Percentiles rank a stretch among this genome's conserved stretches.
Conservation (phyloP, 192 early-diverging fungal genomes). For the Backusella sp. region DNA sequence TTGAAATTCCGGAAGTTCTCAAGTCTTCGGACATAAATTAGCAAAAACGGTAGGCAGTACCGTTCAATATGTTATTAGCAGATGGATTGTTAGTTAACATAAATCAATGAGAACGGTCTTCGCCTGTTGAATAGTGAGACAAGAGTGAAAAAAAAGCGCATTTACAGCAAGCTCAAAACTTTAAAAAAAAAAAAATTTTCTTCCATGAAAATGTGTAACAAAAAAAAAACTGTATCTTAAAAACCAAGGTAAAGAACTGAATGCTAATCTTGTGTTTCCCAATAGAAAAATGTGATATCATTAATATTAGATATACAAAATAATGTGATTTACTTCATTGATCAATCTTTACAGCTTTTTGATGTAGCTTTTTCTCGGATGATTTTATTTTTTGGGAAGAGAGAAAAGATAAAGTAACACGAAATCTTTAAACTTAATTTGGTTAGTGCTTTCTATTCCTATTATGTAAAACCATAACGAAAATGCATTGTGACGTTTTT, state of each 20-base stretch:
- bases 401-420: neutral
- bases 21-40: neutral
- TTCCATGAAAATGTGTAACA: neutral
- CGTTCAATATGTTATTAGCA: neutral
- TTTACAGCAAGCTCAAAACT: neutral
- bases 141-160: neutral
- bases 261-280: neutral
- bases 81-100: neutral
- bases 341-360: too few relatives aligned
- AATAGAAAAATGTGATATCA: neutral
- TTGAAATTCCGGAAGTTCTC: neutral
- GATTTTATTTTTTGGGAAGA: neutral
- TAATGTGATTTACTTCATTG: neutral
- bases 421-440: neutral
- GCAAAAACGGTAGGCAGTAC: neutral
- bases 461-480: neutral
- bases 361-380: neutral
- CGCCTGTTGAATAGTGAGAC: neutral
- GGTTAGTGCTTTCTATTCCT: neutral
- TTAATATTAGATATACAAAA: neutral
- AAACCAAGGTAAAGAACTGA: neutral
- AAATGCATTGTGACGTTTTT: conserved; percentile 8
- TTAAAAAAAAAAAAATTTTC: neutral
- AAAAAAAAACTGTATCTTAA: neutral
- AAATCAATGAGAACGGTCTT: neutral